Percentiles rank a stretch among this genome's conserved stretches.
phyloP scores from a whole-genome alignment of 1,139 yeast species.

The Wickerhamomyces sp. region DNA sequence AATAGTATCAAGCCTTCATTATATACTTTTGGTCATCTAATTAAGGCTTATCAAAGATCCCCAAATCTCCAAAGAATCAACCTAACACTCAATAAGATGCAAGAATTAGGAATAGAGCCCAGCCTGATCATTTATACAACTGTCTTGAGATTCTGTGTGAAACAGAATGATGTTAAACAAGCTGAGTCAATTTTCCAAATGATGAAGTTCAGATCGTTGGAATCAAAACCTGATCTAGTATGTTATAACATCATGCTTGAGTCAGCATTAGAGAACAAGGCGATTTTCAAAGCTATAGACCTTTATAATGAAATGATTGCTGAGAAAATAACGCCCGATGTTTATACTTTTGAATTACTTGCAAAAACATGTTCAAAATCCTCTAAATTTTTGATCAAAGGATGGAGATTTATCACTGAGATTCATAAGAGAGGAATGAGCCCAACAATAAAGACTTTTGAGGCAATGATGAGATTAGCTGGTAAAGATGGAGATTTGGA shows the following conservation, averaged over 20 bases:
- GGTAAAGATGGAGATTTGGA: slow-evolving; percentile 77
- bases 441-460: slow-evolving; percentile 41
- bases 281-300: slow-evolving; percentile 71
- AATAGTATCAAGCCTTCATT: slow-evolving; percentile 33
- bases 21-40: slow-evolving; percentile 40
- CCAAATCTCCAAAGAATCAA: slow-evolving; percentile 29
- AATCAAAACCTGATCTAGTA: slow-evolving; percentile 58
- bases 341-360: slow-evolving; percentile 53
- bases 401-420: slow-evolving; percentile 78
- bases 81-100: slow-evolving; percentile 33
- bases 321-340: slow-evolving; percentile 37
- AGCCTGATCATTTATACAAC: slow-evolving; percentile 56
- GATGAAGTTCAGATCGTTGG: slow-evolving; percentile 70
- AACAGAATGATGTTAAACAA: slow-evolving; percentile 46
- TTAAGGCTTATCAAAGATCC: slow-evolving; percentile 32
- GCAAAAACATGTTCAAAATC: slow-evolving; percentile 72
- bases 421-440: slow-evolving; percentile 45
- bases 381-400: slow-evolving; percentile 41
- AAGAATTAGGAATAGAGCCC: slow-evolving; percentile 44
- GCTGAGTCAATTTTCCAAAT: slow-evolving; percentile 77
- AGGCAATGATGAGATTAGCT: slow-evolving; percentile 67
- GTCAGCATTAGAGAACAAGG: slow-evolving; percentile 54
- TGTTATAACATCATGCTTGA: slow-evolving; percentile 71
- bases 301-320: slow-evolving; percentile 66
- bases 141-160: slow-evolving; percentile 62